phyloP scores from a whole-genome alignment of 2,329 filamentous ascomycete genomes.

The Esteya vermicola region DNA sequence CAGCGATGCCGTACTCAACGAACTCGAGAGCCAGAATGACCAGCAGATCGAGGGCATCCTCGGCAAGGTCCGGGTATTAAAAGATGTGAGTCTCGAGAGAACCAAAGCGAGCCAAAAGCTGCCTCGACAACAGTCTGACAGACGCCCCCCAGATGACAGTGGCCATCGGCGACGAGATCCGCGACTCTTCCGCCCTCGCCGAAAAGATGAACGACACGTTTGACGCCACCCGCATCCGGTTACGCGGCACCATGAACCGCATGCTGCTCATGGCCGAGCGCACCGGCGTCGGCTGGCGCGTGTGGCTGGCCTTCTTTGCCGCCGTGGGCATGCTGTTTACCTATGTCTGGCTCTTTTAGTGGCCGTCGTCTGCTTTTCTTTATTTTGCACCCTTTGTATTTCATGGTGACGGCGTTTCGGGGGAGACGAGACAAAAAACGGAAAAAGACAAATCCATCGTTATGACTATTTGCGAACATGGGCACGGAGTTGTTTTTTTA shows the following conservation, averaged over 20 bases:
- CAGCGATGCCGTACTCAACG: slow-evolving; percentile 77
- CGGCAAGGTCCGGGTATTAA: slow-evolving; percentile 78
- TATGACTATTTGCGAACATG: too few species aligned
- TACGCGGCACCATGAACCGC: slow-evolving; percentile 88
- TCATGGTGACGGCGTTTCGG: background rate
- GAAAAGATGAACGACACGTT: slow-evolving; percentile 96
- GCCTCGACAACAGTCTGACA: too few species aligned
- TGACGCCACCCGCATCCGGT: slow-evolving; percentile 64
- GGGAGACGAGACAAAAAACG: background rate
- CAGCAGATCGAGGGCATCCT: slow-evolving; percentile 78
- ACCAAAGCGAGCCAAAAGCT: background rate
- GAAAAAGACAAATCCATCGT: too few species aligned
- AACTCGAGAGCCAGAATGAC: slow-evolving; percentile 93
- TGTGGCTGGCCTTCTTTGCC: slow-evolving; percentile 82
- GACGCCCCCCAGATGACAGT: slow-evolving; percentile 65
- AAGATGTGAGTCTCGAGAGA: slow-evolving; percentile 50
- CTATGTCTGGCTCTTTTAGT: slow-evolving; percentile 85
- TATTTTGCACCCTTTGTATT: background rate
- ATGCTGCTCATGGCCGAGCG: slow-evolving; percentile 93
- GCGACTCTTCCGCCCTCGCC: slow-evolving; percentile 72
- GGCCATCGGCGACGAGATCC: slow-evolving; percentile 90
- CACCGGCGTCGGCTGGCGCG: slow-evolving; percentile 90
- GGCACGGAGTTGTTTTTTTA: too few species aligned
- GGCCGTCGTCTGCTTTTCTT: too few species aligned
- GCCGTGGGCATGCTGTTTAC: slow-evolving; percentile 72